Evolutionary conservation across 345 rosid genomes (phyloP).

Genomic region (Kandelia obovata): DNA sequence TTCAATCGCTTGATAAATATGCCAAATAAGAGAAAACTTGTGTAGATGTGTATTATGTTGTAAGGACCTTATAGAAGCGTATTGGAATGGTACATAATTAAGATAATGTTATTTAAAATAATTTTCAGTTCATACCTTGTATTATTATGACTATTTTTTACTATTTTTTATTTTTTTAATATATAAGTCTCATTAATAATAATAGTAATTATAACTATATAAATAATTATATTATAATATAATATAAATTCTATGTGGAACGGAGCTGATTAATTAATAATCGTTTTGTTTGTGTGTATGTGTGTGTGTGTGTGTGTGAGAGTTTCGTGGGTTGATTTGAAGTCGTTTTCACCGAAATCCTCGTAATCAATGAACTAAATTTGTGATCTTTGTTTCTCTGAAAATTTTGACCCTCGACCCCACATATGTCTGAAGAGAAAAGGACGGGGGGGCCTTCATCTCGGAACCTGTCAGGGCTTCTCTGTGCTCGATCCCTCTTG

Average conservation of each 20-base stretch:
- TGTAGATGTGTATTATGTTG: constrained; percentile 12
- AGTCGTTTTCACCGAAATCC: constrained; percentile 54
- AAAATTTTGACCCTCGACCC: constrained; percentile 38
- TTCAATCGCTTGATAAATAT: constrained; percentile 27
- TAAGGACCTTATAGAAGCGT: constrained; percentile 10
- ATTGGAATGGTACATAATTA: constrained; percentile 21
- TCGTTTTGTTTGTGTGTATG: neutral
- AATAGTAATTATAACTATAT: too few species aligned
- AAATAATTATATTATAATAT: too few species aligned
- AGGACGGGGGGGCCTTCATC: constrained; percentile 20
- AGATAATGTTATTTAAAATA: too few species aligned
- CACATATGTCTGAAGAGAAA: constrained; percentile 25
- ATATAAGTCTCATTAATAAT: too few species aligned
- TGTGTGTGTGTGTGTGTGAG: too few species aligned
- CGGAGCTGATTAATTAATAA: too few species aligned
- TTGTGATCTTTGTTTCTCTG: constrained; percentile 14
- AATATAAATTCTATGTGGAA: too few species aligned
- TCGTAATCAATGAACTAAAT: constrained; percentile 20
- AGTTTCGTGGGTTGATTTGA: constrained; percentile 10
- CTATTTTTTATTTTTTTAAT: too few species aligned
- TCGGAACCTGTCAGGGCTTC: constrained; percentile 15
- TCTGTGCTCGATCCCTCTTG: neutral
- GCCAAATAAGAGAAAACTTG: constrained; percentile 26
- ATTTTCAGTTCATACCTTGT: too few species aligned
- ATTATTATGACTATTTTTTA: too few species aligned